Evolutionary conservation across 2,329 filamentous ascomycete genomes (phyloP), one percentile per base, ranked within the genome.

Genomic region (Phaeosphaeriaceae sp.): DNA sequence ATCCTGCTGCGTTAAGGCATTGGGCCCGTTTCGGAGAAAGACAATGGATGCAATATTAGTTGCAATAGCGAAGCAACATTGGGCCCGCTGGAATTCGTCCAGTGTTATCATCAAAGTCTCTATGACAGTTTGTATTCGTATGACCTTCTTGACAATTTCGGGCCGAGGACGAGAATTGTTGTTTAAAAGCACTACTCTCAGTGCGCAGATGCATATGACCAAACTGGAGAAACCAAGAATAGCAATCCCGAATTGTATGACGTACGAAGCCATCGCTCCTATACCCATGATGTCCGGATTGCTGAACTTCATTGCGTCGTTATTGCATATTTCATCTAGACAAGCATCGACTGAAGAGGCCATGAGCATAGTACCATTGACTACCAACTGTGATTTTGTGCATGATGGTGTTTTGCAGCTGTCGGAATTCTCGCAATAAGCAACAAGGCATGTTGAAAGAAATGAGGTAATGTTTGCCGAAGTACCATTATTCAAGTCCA

Each of bases 31-130:
- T 4, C 29, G 17, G 4, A 48, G 20, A 5, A 30, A 42, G 15
- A 48, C 42, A 6, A 36, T n/a, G 15, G 37, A 48, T 8, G 45
- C 45, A 8, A 42, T 30, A n/a, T 42, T 37, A 11, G 42, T 42
- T 11, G 45, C 38, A 17, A 48, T 41, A 8, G 37, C 45, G 26
- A 48, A 48, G 38, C 45, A 48, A 17, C 45, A 42, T 37, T 48
- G 45, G 6, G 45, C 38, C 3, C 45, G 37, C 11, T 47, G 44
- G 36, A 47, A 47, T 6, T 47, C 44, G 29, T 47, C 44, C 7
- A 48, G 29, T 20, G 38, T 48, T 8, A 29, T 20, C 4, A 42
- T 9, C 3, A 42, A 20, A 6, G 37, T 15, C 21, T 40, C 16
- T 21, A 20, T 29, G 5, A 29, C 9, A 18, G 16, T 16, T 30